Percentiles rank a stretch among this genome's conserved stretches.
phyloP scores from a whole-genome alignment of 2,329 filamentous ascomycete species.

The Pleoardoris graminearum region DNA sequence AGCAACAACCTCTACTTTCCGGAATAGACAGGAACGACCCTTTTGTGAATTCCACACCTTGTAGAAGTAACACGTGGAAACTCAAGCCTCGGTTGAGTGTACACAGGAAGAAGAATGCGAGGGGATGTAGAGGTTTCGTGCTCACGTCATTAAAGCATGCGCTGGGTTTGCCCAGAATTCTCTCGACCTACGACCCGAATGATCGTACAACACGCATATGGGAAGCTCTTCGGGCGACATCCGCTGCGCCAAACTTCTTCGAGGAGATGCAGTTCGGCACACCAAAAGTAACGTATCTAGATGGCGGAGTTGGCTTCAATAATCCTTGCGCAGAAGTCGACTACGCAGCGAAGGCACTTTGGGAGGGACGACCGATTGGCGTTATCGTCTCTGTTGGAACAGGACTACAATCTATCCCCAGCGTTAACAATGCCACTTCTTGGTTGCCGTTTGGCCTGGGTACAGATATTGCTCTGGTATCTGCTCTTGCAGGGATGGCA shows the following conservation, averaged over 20 bases:
- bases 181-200: slow-evolving; percentile 47
- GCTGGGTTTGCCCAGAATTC: slow-evolving; percentile 40
- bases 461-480: slow-evolving; percentile 42
- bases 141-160: slow-evolving; percentile 46
- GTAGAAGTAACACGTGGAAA: slow-evolving; percentile 39
- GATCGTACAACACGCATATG: slow-evolving; percentile 48
- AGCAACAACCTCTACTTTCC: slow-evolving; percentile 5
- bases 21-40: slow-evolving; percentile 20
- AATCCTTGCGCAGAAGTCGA: slow-evolving; percentile 58
- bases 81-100: slow-evolving; percentile 39
- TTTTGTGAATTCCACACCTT: slow-evolving; percentile 17
- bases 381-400: slow-evolving; percentile 48
- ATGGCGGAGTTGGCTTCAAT: slow-evolving; percentile 55
- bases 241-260: slow-evolving; percentile 56
- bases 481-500: slow-evolving; percentile 44
- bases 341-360: slow-evolving; percentile 50
- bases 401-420: slow-evolving; percentile 44
- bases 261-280: slow-evolving; percentile 56
- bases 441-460: slow-evolving; percentile 48
- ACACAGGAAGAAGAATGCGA: slow-evolving; percentile 36
- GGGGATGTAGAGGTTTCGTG: slow-evolving; percentile 45
- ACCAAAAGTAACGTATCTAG: slow-evolving; percentile 53
- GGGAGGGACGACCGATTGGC: slow-evolving; percentile 42
- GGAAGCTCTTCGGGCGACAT: slow-evolving; percentile 57
- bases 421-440: slow-evolving; percentile 40